phyloP scores from a whole-genome alignment of 306 rosid genomes.

The Citrullus mucosospermus region DNA sequence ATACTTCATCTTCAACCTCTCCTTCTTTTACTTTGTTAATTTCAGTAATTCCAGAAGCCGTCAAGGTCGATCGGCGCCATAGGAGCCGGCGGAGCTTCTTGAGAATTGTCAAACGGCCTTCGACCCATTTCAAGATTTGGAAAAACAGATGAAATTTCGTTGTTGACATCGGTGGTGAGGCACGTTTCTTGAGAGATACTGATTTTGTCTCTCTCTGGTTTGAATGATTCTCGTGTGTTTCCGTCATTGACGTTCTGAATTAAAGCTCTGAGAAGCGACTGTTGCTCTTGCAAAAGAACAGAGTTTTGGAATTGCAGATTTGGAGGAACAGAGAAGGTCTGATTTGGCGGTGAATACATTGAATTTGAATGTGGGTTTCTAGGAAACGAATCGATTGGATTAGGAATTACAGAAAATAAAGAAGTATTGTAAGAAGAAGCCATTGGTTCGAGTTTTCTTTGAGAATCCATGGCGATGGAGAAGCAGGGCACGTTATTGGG shows the following conservation, averaged over 20 bases:
- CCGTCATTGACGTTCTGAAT: constrained; percentile 39
- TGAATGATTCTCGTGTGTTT: constrained; percentile 33
- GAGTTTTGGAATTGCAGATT: constrained; percentile 26
- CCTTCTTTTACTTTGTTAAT: too few relatives aligned
- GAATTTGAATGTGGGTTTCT: constrained; percentile 26
- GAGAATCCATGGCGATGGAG: constrained; percentile 69
- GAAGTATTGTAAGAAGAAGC: not conserved
- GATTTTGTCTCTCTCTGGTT: constrained; percentile 42
- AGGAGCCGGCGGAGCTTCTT: constrained; percentile 21
- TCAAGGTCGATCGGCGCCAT: constrained; percentile 29
- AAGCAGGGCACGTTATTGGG: constrained; percentile 97
- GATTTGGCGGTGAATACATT: constrained; percentile 20
- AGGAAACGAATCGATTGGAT: constrained; percentile 20
- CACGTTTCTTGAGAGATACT: constrained; percentile 52
- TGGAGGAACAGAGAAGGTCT: not conserved
- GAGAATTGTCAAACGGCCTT: constrained; percentile 31
- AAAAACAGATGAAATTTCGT: constrained; percentile 51
- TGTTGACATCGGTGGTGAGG: constrained; percentile 37
- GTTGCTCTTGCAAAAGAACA: constrained; percentile 32
- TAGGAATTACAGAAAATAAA: constrained; percentile 24
- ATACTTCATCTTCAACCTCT: not conserved
- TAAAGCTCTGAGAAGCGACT: constrained; percentile 37
- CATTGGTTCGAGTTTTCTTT: constrained; percentile 26
- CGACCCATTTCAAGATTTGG: constrained; percentile 40
- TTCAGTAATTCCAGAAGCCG: constrained; percentile 47